Evolutionary conservation across 129 eudicot species (phyloP).

Genomic region (Helichrysum umbraculigerum): DNA sequence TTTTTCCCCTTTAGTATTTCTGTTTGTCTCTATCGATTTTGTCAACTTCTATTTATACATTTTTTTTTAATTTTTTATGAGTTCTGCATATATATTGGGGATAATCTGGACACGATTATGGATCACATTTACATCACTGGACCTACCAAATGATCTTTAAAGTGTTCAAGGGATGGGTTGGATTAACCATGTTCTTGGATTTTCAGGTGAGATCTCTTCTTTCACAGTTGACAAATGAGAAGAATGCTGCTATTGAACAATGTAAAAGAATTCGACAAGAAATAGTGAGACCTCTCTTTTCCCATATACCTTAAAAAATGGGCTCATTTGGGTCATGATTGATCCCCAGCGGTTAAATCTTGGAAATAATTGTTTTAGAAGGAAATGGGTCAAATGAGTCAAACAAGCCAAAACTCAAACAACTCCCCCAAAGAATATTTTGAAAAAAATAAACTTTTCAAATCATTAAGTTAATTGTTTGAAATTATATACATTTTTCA

Average conservation of each 20-base stretch:
- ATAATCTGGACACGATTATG: not conserved
- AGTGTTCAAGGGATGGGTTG: not conserved
- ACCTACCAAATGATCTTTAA: not conserved
- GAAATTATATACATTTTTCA: no score
- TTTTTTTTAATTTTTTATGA: not conserved
- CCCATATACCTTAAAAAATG: no score
- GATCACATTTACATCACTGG: not conserved
- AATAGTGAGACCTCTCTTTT: constrained; percentile 50
- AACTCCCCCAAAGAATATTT: no score
- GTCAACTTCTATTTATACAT: not conserved
- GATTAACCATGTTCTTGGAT: constrained; percentile 14
- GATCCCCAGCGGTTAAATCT: no score
- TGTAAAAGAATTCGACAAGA: constrained; percentile 66
- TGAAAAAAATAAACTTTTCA: no score
- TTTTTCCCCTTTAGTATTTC: not conserved
- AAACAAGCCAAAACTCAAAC: no score
- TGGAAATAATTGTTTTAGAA: no score
- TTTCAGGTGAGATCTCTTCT: constrained; percentile 67
- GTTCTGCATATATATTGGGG: not conserved
- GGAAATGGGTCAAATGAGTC: no score
- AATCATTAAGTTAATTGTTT: no score
- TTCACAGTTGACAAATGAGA: constrained; percentile 68
- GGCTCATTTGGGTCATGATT: no score
- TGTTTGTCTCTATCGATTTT: not conserved
- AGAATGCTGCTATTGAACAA: constrained; percentile 63